phyloP scores from a whole-genome alignment of 495 filamentous ascomycete species.

The Friedmanniomyces endolithicus region DNA sequence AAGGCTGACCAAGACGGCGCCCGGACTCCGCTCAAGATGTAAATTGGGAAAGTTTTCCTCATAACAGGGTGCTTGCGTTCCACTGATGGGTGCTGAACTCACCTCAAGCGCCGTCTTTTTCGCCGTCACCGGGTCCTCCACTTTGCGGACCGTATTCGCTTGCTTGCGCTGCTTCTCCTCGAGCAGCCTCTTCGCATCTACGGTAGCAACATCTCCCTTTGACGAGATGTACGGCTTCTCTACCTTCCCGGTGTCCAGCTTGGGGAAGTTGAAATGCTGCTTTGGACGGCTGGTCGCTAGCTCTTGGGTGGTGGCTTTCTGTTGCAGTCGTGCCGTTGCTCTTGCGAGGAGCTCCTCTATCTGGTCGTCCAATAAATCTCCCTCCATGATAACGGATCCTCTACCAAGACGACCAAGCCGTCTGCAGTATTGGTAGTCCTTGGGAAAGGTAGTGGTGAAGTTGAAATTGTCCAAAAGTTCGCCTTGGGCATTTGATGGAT shows the following conservation, averaged over 20 bases:
- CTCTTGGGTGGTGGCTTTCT: slow-evolving; percentile 2
- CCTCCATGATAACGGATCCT: slow-evolving; percentile 23
- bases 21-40: slow-evolving; percentile 50
- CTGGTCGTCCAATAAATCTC: slow-evolving; percentile 47
- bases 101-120: slow-evolving; percentile 34
- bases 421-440: background rate
- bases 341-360: slow-evolving; percentile 50
- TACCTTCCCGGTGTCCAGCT: slow-evolving; percentile 31
- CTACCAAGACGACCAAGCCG: too few species aligned
- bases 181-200: slow-evolving; percentile 38
- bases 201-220: slow-evolving; percentile 34
- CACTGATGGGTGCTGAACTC: slow-evolving; percentile 20
- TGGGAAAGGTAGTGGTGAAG: background rate
- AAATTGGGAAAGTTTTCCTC: slow-evolving; percentile 56
- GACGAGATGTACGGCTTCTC: slow-evolving; percentile 38
- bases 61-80: slow-evolving; percentile 34
- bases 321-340: slow-evolving; percentile 48
- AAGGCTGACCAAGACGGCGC: slow-evolving; percentile 62
- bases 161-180: slow-evolving; percentile 33
- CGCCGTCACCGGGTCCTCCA: slow-evolving; percentile 32
- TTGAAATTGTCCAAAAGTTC: background rate
- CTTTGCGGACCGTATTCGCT: slow-evolving; percentile 33
- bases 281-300: background rate
- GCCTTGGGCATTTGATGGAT: background rate
- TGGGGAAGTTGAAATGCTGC: slow-evolving; percentile 29